A percentile compares a stretch with the other conserved stretches of the same genome.
These are phyloP conservation scores for Warburgia ugandensis DNA, from an alignment of 164 flowering plant genomes.

Conservation along the genomic window DNA sequence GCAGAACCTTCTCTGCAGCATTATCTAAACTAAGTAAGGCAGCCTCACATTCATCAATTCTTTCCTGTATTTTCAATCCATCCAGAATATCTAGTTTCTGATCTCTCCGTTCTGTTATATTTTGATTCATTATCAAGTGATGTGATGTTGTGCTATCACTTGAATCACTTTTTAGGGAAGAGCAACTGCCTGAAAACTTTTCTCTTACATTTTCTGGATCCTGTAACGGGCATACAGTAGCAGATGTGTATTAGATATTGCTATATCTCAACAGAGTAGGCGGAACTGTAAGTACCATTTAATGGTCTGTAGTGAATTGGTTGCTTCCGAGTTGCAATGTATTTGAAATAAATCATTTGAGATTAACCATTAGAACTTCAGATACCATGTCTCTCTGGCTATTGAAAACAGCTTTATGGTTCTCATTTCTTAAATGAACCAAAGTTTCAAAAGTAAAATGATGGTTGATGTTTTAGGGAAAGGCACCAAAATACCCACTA, in stretches of 20 bases:
- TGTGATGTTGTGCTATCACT: conserved; percentile 3
- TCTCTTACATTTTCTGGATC: too few species aligned
- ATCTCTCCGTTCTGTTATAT: conserved; percentile 6
- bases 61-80: conserved; percentile 18
- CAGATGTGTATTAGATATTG: too few species aligned
- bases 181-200: neutral
- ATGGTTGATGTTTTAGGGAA: neutral
- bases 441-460: neutral
- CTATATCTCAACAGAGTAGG: too few species aligned
- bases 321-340: too few species aligned
- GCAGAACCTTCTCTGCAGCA: conserved; percentile 34
- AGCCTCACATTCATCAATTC: conserved; percentile 27
- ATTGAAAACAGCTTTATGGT: too few species aligned
- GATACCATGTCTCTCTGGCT: too few species aligned
- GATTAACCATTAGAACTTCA: too few species aligned
- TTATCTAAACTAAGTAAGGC: conserved; percentile 35
- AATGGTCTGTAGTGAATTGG: too few species aligned
- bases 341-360: too few species aligned
- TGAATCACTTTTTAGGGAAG: conserved; percentile 4
- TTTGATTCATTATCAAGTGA: neutral
- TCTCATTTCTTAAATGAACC: neutral
- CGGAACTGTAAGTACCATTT: too few species aligned
- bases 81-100: conserved; percentile 2
- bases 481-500: neutral
- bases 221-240: too few species aligned